These are phyloP conservation scores for Hypoxylon sp. DNA, from an alignment of 2,329 filamentous ascomycete species.

Conservation along the genomic window DNA sequence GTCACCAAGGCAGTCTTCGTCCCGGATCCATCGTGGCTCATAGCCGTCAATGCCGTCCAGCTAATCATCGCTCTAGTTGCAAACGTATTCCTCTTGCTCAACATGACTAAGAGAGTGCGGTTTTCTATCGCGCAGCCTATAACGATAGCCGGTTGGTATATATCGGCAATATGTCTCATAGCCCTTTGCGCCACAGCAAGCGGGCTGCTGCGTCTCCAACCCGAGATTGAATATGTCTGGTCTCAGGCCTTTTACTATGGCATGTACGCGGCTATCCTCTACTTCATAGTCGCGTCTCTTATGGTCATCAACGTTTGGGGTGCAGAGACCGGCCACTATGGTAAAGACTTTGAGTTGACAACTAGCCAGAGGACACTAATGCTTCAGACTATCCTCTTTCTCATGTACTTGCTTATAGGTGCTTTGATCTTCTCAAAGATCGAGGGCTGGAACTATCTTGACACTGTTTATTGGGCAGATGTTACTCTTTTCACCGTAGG, in stretches of 20 bases:
- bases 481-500: constrained; percentile 77
- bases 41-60: constrained; percentile 82
- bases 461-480: constrained; percentile 85
- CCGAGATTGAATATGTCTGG: constrained; percentile 69
- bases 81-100: constrained; percentile 86
- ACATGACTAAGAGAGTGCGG: constrained; percentile 85
- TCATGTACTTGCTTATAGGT: constrained; percentile 84
- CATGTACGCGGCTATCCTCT: constrained; percentile 83
- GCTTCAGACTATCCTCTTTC: constrained; percentile 88
- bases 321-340: constrained; percentile 78
- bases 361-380: constrained; percentile 89
- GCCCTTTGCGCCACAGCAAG: constrained; percentile 76
- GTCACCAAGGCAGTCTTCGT: constrained; percentile 68
- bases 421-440: constrained; percentile 81
- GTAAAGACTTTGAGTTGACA: constrained; percentile 83
- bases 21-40: constrained; percentile 80
- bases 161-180: constrained; percentile 75
- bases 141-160: constrained; percentile 85
- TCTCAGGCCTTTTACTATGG: constrained; percentile 92
- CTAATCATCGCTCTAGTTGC: constrained; percentile 82
- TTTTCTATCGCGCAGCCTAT: constrained; percentile 87
- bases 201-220: constrained; percentile 66
- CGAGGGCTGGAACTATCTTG: constrained; percentile 82
- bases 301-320: constrained; percentile 86
- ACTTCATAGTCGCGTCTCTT: constrained; percentile 82